Evolutionary conservation across 2,329 filamentous ascomycete genomes (phyloP), one percentile per base, ranked within the genome.

Genomic region (Alternaria postmessia): DNA sequence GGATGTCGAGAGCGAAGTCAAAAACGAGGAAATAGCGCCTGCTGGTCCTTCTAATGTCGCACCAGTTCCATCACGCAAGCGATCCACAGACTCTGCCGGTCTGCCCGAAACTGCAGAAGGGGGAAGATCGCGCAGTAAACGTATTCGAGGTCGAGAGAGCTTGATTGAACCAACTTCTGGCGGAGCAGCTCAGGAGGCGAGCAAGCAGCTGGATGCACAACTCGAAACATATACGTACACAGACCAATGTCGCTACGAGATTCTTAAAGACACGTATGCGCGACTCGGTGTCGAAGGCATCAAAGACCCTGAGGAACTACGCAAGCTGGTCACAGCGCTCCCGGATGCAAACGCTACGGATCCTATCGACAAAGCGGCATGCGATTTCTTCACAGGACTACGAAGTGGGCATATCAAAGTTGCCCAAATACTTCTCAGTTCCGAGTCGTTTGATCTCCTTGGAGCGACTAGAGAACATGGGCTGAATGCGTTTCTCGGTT

Each of bases 81-180:
- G 88, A 57, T 89, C 87, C 3, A 86, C 85, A 14, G 85, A 88
- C 52, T 86, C 84, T 20, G 85, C 86, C 49, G 86, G 85, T 9
- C 80, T 88, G 28, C 82, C 87, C 2, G 88, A 89, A 52, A 81
- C 81, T 12, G 79, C 79, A 12, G 87, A 89, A 61, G 84, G 84
- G 51, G 82, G 83, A 20, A 82, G 87, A 48, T 78, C 80, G 12
- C 87, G 87, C 68, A 89, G 87, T 72, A 87, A 87, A 68, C 83
- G 88, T 36, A 84, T 87, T 18, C 84, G 87, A 53, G 86, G 86
- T 30, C 82, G 88, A 62, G 87, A 88, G 63, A 85, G 85, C 8
- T 80, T 84, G 51, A 81, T 79, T 7, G 85, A 87, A 32, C 74
- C 75, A 28, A 71, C 76, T 16, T 71, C 78, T 11, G 81, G 82